These are phyloP conservation scores for Globisporangium spiculum DNA, from an alignment of 352 stramenopile species.

Conservation along the genomic window DNA sequence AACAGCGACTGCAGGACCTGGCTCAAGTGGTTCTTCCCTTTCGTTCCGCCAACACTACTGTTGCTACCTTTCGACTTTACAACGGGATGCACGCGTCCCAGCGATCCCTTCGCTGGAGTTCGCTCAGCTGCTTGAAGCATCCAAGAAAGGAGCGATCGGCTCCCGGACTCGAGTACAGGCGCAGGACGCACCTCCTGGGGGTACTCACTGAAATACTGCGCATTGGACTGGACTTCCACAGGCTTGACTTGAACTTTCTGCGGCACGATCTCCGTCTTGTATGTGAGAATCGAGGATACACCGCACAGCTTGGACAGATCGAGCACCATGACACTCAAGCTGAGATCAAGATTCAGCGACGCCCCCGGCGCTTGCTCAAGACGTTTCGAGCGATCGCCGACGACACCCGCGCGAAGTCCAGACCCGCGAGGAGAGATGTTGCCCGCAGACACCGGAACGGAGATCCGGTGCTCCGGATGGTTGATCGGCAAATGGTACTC, in stretches of 20 bases:
- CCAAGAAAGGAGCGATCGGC: constrained; percentile 57
- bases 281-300: constrained; percentile 70
- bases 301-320: constrained; percentile 76
- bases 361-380: constrained; percentile 34
- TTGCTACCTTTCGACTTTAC: not conserved
- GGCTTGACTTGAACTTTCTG: constrained; percentile 18
- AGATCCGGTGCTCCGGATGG: constrained; percentile 64
- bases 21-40: constrained; percentile 32
- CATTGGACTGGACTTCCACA: constrained; percentile 17
- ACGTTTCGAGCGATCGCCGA: constrained; percentile 38
- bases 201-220: not conserved
- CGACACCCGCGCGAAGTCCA: constrained; percentile 20
- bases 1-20: constrained; percentile 43
- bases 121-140: constrained; percentile 50
- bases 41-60: not conserved
- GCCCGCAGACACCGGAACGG: constrained; percentile 29
- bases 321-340: constrained; percentile 65
- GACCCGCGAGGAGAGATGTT: constrained; percentile 50
- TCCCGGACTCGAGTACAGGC: constrained; percentile 23
- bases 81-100: constrained; percentile 13
- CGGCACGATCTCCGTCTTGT: constrained; percentile 43
- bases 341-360: constrained; percentile 60
- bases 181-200: not conserved
- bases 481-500: constrained; percentile 73
- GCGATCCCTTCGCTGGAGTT: constrained; percentile 11